Base-by-base conservation (phyloP, 2,329 filamentous ascomycete species). In the Paramyrothecium roridum region DNA sequence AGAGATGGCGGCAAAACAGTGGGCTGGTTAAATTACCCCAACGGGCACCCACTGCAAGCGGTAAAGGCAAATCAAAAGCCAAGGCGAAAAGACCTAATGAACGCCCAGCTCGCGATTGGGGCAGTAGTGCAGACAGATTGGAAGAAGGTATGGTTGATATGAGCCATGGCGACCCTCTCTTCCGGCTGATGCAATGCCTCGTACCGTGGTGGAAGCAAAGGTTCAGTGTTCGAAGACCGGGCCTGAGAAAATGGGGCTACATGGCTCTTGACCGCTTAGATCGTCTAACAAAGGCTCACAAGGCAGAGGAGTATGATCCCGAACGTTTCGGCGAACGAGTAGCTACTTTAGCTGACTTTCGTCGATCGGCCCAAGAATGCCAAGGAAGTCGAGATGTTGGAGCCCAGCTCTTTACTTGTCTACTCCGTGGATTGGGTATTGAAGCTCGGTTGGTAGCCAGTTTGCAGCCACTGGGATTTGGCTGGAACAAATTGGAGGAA, bases 201-300 rank as follows among this genome's bases (percentile, higher is more conserved):
- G 80, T 87, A 11, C 82, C 86, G 2, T 97, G 91, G 79, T 99
- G 95, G 95, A 92, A 87, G 68, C 89, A 92, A 64, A 81, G 87
- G 34, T 99, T 96, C 70, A 82, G 78, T 2, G 80, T 95, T 47
- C 91, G 86, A 1, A 82, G 87, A 0, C 91, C 93, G 0, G 91
- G 90, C 0, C 67, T 98, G 21, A 83, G 93, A n/a, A 99, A 98
- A 74, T 81, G 84, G 67, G 95, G 95, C 0, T 98, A 98, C 68
- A 89, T 93, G 76, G 80, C 89, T 1, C 81, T 91, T n/a, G 80
- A 88, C 62, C 81, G 85, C 22, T 75, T 96, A 2, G 87, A 91
- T 62, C 82, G 86, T n/a, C 79, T 95, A 57, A 84, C 88, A 8
- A 86, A 87, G 33, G 86, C 84, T 0, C 91, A 88, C 69, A 81